These are phyloP conservation scores for Fusarium compactum DNA, from an alignment of 2,329 filamentous ascomycete genomes.

Conservation along the genomic window DNA sequence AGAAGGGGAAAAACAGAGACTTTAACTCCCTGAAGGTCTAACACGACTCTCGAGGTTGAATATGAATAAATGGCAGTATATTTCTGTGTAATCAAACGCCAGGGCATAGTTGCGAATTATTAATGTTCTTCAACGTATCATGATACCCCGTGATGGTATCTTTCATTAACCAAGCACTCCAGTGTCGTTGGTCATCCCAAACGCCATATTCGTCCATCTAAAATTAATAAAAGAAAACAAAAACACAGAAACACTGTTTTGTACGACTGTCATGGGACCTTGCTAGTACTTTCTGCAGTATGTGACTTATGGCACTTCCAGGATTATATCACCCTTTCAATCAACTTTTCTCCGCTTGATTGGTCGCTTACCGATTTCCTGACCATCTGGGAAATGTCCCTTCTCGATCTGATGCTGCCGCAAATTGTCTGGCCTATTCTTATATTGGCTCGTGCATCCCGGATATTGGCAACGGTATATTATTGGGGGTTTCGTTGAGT, in stretches of 20 bases:
- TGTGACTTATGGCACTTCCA: background rate
- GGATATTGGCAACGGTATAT: constrained; percentile 67
- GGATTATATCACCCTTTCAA: constrained; percentile 4
- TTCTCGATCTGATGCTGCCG: constrained; percentile 69
- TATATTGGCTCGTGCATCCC: constrained; percentile 66
- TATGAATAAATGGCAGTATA: background rate
- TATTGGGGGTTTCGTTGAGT: constrained; percentile 61
- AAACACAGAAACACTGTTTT: background rate
- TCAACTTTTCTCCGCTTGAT: constrained; percentile 62
- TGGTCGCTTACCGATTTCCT: constrained; percentile 54
- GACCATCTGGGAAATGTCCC: constrained; percentile 63
- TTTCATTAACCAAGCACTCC: constrained; percentile 14
- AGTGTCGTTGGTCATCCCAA: constrained; percentile 14
- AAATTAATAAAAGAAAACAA: background rate
- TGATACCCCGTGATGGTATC: constrained; percentile 30
- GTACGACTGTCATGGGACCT: background rate
- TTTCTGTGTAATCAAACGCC: background rate
- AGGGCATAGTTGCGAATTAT: background rate
- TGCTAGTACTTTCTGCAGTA: background rate
- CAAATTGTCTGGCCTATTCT: constrained; percentile 67
- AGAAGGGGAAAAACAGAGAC: background rate
- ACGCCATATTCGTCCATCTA: constrained; percentile 30
- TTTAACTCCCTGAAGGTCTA: background rate
- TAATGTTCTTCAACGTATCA: constrained; percentile 11
- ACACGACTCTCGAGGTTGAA: background rate